These are phyloP conservation scores for Salvia miltiorrhiza DNA, from an alignment of 257 asterid genomes.

Conservation along the genomic window DNA sequence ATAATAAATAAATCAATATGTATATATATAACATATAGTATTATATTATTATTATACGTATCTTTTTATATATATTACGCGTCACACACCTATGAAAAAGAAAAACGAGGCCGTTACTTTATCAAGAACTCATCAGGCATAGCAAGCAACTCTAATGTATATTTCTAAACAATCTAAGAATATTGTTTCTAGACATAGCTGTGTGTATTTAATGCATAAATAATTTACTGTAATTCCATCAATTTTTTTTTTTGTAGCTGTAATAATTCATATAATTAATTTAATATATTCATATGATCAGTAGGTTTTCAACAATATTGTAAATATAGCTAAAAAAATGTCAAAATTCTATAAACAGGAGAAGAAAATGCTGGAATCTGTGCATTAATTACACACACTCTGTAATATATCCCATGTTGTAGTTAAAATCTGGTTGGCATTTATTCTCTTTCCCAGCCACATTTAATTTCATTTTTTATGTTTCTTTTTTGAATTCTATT, in stretches of 20 bases:
- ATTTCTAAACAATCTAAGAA: no score
- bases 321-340: neutral
- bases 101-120: no score
- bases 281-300: neutral
- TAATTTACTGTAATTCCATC: neutral
- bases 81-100: no score
- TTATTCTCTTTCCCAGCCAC: slow-evolving; percentile 18
- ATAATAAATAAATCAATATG: no score
- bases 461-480: neutral
- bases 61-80: no score
- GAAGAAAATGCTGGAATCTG: neutral
- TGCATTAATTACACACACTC: slow-evolving; percentile 18
- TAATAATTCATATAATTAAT: neutral
- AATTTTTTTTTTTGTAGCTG: neutral
- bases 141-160: no score
- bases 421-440: slow-evolving; percentile 31
- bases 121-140: no score
- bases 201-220: no score
- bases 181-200: no score
- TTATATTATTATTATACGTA: no score
- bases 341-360: neutral
- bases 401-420: slow-evolving; percentile 36
- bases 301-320: neutral
- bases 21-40: no score
- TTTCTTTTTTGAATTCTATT: neutral